Conservation (phyloP, 306 rosid species). For the Malus fusca region DNA sequence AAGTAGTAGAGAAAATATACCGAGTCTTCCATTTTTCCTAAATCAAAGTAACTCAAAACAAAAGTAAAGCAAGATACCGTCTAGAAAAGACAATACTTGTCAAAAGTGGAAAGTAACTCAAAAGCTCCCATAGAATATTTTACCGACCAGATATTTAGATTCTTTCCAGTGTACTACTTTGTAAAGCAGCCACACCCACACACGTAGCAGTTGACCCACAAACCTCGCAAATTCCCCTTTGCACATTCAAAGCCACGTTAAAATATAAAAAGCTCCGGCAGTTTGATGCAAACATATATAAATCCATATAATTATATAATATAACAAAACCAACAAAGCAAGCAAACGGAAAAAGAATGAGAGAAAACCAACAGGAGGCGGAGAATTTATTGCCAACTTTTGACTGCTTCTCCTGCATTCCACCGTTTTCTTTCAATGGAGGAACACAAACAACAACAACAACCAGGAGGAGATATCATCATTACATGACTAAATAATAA, state of each 20-base stretch:
- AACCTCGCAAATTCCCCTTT: not conserved
- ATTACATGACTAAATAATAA: not conserved
- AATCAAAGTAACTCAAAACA: too few relatives aligned
- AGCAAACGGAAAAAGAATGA: not conserved
- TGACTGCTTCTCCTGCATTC: conserved; percentile 37
- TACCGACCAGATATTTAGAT: not conserved
- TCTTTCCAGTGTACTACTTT: not conserved
- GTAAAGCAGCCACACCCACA: not conserved
- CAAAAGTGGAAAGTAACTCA: not conserved
- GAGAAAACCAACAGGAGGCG: not conserved
- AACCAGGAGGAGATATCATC: not conserved
- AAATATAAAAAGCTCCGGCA: not conserved
- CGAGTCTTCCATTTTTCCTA: too few relatives aligned
- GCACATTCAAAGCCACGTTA: not conserved
- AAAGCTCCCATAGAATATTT: not conserved
- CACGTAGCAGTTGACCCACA: not conserved
- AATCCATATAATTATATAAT: too few relatives aligned
- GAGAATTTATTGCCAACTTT: not conserved
- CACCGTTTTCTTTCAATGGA: conserved; percentile 11
- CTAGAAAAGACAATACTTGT: not conserved
- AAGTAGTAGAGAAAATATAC: not conserved
- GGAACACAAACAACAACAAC: conserved; percentile 21
- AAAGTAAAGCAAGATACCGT: not conserved
- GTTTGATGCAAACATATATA: not conserved
- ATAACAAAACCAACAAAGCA: not conserved